Evolutionary conservation across 441 rosid species (phyloP), one percentile per base, ranked within the genome.

Genomic region (Pelargonium citronellum): DNA sequence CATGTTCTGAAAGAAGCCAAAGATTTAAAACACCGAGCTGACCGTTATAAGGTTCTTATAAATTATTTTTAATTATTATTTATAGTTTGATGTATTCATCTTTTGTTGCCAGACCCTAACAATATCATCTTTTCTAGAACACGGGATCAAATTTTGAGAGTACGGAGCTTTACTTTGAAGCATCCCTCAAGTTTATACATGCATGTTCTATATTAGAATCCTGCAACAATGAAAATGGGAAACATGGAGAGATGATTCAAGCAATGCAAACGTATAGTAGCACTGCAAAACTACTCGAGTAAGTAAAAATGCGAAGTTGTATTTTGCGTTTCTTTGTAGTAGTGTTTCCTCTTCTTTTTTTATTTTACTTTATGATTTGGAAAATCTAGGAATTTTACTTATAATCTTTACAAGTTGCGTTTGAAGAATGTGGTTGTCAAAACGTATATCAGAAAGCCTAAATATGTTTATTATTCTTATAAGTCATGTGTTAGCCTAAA

Each of bases 271-370:
- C 87, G 17, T 95, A 88, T 77, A 79, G 87, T 62, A 92, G 88
- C 83, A 95, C 99, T 34, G 99, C 96, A 66, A 87, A 91, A 69
- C 90, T 95, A 70, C 91, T 87, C 95, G 91, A 91, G 99, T 95
- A 89, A 92, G 99, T 89, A 62, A 60, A 63, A 72, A 61, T 53
- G 12, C 43, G 7, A 39, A 39, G 43, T 39, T 39, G 9, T 39
- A 39, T 39, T 39, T 7, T 7, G 43, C 5, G 43, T 39, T 39
- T 39, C 43, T 39, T 39, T 27, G 64, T 61, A 39, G 37, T 24
- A 61, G 24, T n/a, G 12, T 24, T 1, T 61, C 51, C 12, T 61
- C 34, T 60, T 27, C 64, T 20, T 58, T 58, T 58, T 24, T 34
- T 37, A 6, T 0, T 6, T 34, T 34, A 34, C 5, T 34, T 34